Evolutionary conservation across 768 basidiomycete genomes (phyloP), one percentile per base, ranked within the genome.

Genomic region (Sistotremastrum suecicum): DNA sequence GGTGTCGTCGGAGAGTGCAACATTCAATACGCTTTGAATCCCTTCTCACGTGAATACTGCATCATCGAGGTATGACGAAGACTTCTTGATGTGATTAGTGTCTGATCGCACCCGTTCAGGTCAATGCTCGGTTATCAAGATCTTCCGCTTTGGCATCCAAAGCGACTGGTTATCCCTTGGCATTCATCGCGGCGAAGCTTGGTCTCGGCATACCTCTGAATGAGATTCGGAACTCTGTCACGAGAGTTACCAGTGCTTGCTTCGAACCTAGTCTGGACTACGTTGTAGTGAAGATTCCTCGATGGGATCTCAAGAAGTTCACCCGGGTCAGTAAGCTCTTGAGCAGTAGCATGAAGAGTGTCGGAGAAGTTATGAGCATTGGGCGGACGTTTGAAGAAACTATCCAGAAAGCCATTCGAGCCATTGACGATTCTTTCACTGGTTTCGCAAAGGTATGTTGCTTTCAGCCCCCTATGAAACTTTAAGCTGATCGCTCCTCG

Each of bases 231-330:
- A 99, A 99, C 67, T 82, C 84, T 12, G 94, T 99, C 46, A 98
- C 94, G 43, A 94, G 92, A 62, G 83, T 88, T 46, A 98, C 94
- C 3, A 83, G 80, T 34, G 94, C 95, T 2, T 99, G 94, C 68
- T 99, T 99, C 62, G 94, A 99, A 66, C 95, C 94, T 5, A 87
- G 83, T 54, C 72, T 99, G 67, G 94, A 99, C 62, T 99, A 99
- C 60, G 77, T 83, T 47, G 91, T 98, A 39, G 92, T 98, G 59
- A 98, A 99, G 70, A 95, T 99, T 56, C 94, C 94, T 46, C 83
- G 94, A 52, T 99, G 94, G 94, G 95, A 99, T 65, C 68, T 98
- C 58, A 92, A 92, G 65, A 99, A 99, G 73, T 99, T 99, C 68
- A 89, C 56, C 56, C 79, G 94, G 40, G 94, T 99, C 56, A 91